Percentiles rank a stretch among this genome's conserved stretches.
Evolutionary conservation across 2,329 filamentous ascomycete species (phyloP).

Genomic region (Phialophora tarda): DNA sequence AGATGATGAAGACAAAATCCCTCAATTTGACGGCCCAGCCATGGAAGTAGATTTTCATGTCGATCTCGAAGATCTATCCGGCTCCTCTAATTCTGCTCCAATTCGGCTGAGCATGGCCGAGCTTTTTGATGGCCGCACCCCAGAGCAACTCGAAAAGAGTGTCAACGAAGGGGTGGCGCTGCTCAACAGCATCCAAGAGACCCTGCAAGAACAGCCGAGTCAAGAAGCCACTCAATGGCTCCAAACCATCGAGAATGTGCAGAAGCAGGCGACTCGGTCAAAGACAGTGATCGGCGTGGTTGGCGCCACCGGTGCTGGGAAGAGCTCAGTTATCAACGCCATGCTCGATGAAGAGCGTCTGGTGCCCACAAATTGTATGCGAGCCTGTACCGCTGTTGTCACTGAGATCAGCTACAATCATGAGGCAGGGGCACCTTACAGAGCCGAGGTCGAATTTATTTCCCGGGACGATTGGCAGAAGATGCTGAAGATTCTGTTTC

Average conservation of each 20-base stretch:
- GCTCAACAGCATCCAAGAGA: conserved; percentile 45
- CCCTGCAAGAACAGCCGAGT: conserved; percentile 41
- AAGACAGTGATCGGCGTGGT: conserved; percentile 60
- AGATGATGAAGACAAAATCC: background rate
- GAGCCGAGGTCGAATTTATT: conserved; percentile 66
- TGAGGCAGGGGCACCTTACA: conserved; percentile 53
- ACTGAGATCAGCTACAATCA: conserved; percentile 66
- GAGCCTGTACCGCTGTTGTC: conserved; percentile 66
- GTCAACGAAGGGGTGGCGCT: conserved; percentile 48
- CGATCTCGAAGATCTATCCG: background rate
- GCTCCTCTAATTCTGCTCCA: background rate
- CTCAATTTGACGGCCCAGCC: background rate
- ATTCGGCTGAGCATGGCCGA: conserved; percentile 22
- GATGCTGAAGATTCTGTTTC: conserved; percentile 57
- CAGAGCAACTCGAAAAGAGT: conserved; percentile 41
- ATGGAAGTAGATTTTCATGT: background rate
- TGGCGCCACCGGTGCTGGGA: conserved; percentile 67
- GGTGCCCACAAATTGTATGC: conserved; percentile 63
- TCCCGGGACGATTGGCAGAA: conserved; percentile 57
- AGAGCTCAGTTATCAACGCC: conserved; percentile 68
- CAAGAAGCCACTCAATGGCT: conserved; percentile 50
- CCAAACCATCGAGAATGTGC: conserved; percentile 50
- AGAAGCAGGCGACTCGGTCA: conserved; percentile 46
- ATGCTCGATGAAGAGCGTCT: conserved; percentile 66
- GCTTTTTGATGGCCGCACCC: conserved; percentile 26